phyloP scores from a whole-genome alignment of 2,329 filamentous ascomycete species.

The Phaeoacremonium minimum region DNA sequence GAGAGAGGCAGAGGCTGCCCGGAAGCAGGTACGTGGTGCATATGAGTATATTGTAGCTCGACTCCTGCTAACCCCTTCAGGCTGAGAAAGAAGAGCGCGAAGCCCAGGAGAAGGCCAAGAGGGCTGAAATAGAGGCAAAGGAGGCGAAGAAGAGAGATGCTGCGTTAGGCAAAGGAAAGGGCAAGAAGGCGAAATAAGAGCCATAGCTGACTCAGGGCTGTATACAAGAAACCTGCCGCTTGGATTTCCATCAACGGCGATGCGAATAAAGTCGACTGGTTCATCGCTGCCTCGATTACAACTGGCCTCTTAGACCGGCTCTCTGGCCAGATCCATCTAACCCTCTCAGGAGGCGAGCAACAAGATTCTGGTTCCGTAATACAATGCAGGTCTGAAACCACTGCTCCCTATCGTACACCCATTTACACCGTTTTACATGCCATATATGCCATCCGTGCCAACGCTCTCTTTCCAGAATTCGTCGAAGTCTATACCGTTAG shows the following conservation, averaged over 20 bases:
- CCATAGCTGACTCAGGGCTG: too few species aligned
- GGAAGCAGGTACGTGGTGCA: constrained; percentile 66
- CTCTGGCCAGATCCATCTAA: too few species aligned
- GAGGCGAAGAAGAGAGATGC: constrained; percentile 53
- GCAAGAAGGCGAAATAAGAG: too few species aligned
- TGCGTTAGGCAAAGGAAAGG: constrained; percentile 41
- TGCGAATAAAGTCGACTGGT: too few species aligned
- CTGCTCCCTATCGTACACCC: too few species aligned
- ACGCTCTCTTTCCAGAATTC: constrained; percentile 68
- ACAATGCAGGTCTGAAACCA: too few species aligned
- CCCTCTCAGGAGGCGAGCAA: too few species aligned
- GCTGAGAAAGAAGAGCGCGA: constrained; percentile 56
- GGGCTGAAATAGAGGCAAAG: constrained; percentile 46
- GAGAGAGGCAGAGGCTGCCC: constrained; percentile 75
- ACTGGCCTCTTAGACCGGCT: too few species aligned
- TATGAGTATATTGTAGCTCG: not conserved
- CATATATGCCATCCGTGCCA: constrained; percentile 28
- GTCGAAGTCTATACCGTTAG: constrained; percentile 77
- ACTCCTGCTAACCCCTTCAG: constrained; percentile 24
- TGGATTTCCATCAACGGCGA: too few species aligned
- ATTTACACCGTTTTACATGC: constrained; percentile 14
- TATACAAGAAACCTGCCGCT: too few species aligned
- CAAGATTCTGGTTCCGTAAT: too few species aligned
- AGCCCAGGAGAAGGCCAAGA: constrained; percentile 42
- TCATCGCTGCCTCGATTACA: too few species aligned